Conservation (phyloP, 768 basidiomycete species). For the Hypholoma fasciculare region DNA sequence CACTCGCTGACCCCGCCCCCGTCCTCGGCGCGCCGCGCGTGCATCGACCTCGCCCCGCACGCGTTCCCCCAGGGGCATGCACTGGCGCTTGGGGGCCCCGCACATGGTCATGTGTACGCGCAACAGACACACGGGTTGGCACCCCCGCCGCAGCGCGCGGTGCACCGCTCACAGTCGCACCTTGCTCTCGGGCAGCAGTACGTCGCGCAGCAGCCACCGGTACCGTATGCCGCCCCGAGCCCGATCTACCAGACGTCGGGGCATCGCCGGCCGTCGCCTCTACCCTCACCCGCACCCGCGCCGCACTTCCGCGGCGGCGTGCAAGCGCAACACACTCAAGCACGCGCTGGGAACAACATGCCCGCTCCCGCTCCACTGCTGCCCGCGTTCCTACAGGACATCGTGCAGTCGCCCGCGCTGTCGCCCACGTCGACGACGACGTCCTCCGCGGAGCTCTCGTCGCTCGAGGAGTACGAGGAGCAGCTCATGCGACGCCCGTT, state of each 20-base stretch:
- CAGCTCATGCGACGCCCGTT: neutral
- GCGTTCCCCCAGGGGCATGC: neutral
- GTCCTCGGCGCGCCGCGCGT: slow-evolving; percentile 17
- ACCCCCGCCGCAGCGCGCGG: slow-evolving; percentile 22
- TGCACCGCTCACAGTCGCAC: slow-evolving; percentile 56
- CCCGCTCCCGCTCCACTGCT: slow-evolving; percentile 55
- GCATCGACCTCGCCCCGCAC: neutral
- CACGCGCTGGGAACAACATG: slow-evolving; percentile 20
- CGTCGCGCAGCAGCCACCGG: neutral
- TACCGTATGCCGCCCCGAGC: slow-evolving; percentile 26
- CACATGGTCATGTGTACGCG: too few relatives aligned
- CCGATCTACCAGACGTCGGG: slow-evolving; percentile 77
- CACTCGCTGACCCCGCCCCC: slow-evolving; percentile 50
- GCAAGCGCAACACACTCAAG: slow-evolving; percentile 5
- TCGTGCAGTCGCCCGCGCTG: slow-evolving; percentile 65
- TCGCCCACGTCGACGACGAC: slow-evolving; percentile 57
- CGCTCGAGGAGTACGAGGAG: slow-evolving; percentile 59
- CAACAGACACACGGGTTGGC: too few relatives aligned
- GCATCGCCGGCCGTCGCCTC: slow-evolving; percentile 38
- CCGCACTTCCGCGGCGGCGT: neutral
- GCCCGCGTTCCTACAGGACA: slow-evolving; percentile 78
- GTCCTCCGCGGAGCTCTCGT: slow-evolving; percentile 66
- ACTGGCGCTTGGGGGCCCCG: too few relatives aligned
- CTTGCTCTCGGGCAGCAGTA: slow-evolving; percentile 47
- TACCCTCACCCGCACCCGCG: slow-evolving; percentile 10